Evolutionary conservation across 1,284 basidiomycete genomes (phyloP).

Genomic region (Cutaneotrichosporon spelunceum): DNA sequence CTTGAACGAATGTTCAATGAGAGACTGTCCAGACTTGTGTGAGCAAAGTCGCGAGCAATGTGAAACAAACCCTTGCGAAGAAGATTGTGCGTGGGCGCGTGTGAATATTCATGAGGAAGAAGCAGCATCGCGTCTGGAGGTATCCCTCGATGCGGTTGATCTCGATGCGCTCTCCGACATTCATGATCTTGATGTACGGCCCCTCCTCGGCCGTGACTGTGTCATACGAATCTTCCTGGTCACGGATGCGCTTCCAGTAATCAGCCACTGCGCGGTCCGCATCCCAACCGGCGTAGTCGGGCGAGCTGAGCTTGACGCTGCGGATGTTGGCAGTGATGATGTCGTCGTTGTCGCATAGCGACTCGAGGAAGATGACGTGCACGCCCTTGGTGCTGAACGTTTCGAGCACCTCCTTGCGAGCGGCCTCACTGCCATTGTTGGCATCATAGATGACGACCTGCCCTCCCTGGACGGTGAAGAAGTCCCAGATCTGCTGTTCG

Average conservation of each 20-base stretch:
- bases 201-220: constrained; percentile 59
- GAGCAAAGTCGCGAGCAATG: not conserved
- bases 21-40: constrained; percentile 76
- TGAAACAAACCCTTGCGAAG: constrained; percentile 72
- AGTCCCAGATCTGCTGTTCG: constrained; percentile 83
- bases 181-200: constrained; percentile 94
- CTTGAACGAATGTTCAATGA: constrained; percentile 98
- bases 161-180: constrained; percentile 92
- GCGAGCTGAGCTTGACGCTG: constrained; percentile 95
- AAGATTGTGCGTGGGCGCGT: constrained; percentile 85
- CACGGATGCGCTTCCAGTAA: constrained; percentile 83
- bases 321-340: constrained; percentile 93
- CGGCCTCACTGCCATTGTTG: constrained; percentile 80
- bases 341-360: constrained; percentile 80
- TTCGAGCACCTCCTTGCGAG: constrained; percentile 69
- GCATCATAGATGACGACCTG: constrained; percentile 99
- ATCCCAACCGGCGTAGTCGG: constrained; percentile 91
- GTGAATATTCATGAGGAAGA: constrained; percentile 97
- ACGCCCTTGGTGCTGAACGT: constrained; percentile 79
- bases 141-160: constrained; percentile 67
- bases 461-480: constrained; percentile 70
- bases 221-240: constrained; percentile 84
- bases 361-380: constrained; percentile 90
- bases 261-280: constrained; percentile 86
- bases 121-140: constrained; percentile 66